Base-by-base conservation (phyloP, 176 grass and related monocot species). In the Eragrostis curvula region DNA sequence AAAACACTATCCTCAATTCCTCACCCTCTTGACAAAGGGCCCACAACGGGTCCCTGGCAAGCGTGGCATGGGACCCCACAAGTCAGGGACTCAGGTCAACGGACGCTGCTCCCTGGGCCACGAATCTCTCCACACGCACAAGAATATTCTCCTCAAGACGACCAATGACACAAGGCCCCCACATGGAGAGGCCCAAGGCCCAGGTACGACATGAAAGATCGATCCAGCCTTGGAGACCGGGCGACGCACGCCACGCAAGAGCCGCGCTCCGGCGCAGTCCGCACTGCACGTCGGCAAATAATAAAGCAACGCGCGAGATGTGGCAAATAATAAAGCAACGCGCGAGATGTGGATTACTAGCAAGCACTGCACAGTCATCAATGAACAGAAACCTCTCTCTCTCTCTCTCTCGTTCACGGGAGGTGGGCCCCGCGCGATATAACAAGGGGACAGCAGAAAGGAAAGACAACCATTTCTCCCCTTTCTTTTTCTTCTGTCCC, bases 301-400 rank as follows among this genome's bases (percentile, higher is more conserved):
- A 36, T 36, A 36, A 36, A 36, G 32, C 32, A 4, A 40, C 29
- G 29, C 3, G 12, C 7, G 71, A 66, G 44, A 24, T 13, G 57
- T 39, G 40, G 71, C n/a, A n/a, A n/a, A 36, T 36, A 36, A 36
- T 36, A 36, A 36, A 36, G 32, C 32, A 4, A 40, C 29, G 29
- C 3, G 12, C 7, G 71, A 66, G 44, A 24, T 13, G 57, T 39
- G 40, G 71, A 44, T 46, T 23, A 65, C 12, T 24, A 8, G 9
- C 43, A 45, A 14, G 13, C 30, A 75, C n/a, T n/a, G 75, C 81
- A 59, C 81, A n/a, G 70, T 18, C 71, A 85, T 77, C 87, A 85
- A 77, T 57, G 71, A 36, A 56, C 55, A 3, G 44, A 6, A 16
- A 8, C 2, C 29, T n/a, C n/a, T n/a, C n/a, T n/a, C n/a, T 53